These are phyloP conservation scores for Wickerhamomyces canadensis DNA, from an alignment of 805 yeast genomes.

Conservation along the genomic window DNA sequence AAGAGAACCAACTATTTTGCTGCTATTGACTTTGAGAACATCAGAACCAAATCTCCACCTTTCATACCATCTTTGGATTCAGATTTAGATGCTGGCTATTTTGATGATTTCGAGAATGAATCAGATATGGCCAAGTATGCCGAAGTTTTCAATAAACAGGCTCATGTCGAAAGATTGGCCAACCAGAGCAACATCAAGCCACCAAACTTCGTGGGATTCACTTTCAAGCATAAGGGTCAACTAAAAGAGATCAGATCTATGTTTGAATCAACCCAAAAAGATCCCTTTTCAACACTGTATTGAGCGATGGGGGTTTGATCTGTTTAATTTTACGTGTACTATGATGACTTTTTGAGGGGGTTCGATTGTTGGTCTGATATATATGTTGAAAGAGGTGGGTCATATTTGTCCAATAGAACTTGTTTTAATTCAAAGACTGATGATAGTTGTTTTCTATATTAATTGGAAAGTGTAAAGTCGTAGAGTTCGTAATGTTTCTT, in stretches of 20 bases:
- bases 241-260: conserved; percentile 20
- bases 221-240: conserved; percentile 73
- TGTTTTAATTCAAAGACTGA: no score
- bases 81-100: conserved; percentile 97
- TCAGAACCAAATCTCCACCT: conserved; percentile 79
- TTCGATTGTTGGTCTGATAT: neutral
- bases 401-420: no score
- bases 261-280: conserved; percentile 19
- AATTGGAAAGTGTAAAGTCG: conserved; percentile 40
- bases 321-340: neutral
- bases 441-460: no score
- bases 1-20: conserved; percentile 74
- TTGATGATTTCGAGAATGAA: conserved; percentile 95
- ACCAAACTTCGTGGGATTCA: conserved; percentile 87
- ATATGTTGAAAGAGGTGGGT: neutral
- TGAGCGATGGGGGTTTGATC: no score
- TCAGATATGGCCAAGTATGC: conserved; percentile 97
- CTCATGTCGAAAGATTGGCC: conserved; percentile 74
- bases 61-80: conserved; percentile 95
- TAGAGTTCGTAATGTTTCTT: conserved; percentile 46
- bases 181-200: conserved; percentile 54
- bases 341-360: conserved; percentile 1
- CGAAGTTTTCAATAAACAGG: conserved; percentile 91
- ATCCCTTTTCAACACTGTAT: conserved; percentile 26
- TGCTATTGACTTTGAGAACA: conserved; percentile 72